Conservation (phyloP, 306 rosid species). For the Fagus sylvatica region DNA sequence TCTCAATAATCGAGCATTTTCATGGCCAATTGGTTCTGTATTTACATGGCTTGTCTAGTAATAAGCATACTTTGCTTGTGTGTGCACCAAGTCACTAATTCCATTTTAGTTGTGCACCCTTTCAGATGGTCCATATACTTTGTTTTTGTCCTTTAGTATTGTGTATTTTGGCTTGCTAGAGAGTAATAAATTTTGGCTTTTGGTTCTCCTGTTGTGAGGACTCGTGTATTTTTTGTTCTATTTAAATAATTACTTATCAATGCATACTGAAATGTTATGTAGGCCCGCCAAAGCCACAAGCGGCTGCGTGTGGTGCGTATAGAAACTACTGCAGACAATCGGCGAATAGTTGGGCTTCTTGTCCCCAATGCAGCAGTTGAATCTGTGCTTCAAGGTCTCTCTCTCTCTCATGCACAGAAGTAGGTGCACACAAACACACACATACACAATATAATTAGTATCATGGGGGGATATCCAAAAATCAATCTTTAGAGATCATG, state of each 20-base stretch:
- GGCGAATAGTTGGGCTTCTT: conserved; percentile 86
- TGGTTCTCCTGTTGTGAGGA: background rate
- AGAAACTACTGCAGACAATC: conserved; percentile 76
- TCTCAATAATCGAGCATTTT: no score
- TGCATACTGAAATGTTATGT: conserved; percentile 5
- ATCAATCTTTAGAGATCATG: background rate
- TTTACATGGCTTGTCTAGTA: no score
- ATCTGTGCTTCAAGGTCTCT: conserved; percentile 84
- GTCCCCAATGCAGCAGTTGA: conserved; percentile 96
- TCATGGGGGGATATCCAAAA: background rate
- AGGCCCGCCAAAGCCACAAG: conserved; percentile 92
- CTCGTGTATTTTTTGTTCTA: background rate
- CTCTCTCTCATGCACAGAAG: conserved; percentile 9
- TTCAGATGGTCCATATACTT: background rate
- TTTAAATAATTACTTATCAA: background rate
- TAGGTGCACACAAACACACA: conserved; percentile 10
- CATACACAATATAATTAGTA: no score
- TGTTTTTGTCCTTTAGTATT: background rate
- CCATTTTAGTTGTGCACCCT: background rate
- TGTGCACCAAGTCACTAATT: background rate
- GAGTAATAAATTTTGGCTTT: background rate
- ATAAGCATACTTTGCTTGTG: background rate
- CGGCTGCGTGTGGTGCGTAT: conserved; percentile 91
- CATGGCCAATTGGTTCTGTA: no score
- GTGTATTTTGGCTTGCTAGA: background rate